Evolutionary conservation across 768 basidiomycete species (phyloP).

Genomic region (Russula brevipes): DNA sequence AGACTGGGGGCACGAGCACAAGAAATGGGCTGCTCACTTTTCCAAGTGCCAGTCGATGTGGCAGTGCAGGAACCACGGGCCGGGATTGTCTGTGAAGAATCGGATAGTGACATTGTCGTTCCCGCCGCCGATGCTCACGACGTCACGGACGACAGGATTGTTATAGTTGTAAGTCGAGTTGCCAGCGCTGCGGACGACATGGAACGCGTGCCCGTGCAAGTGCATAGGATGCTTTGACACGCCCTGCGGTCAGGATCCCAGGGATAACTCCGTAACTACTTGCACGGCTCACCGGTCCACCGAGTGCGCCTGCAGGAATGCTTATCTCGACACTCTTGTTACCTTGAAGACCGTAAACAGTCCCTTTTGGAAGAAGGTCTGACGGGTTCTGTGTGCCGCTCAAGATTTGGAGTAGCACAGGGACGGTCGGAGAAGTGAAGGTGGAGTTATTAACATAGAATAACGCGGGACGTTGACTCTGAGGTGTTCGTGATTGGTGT

Average conservation of each 20-base stretch:
- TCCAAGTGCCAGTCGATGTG: background rate
- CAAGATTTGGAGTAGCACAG: constrained; percentile 54
- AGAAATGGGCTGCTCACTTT: background rate
- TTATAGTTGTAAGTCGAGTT: background rate
- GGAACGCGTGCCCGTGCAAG: background rate
- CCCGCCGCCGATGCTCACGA: background rate
- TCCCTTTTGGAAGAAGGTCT: constrained; percentile 45
- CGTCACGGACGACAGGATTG: background rate
- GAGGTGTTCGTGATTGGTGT: background rate
- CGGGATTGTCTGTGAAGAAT: background rate
- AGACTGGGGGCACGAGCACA: no score
- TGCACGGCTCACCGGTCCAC: background rate
- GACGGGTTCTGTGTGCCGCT: constrained; percentile 43
- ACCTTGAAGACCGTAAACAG: constrained; percentile 42
- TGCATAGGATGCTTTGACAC: background rate
- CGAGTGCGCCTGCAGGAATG: background rate
- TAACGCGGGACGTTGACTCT: background rate
- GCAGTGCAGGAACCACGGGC: background rate
- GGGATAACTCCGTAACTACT: no score
- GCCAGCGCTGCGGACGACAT: background rate
- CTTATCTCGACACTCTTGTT: constrained; percentile 44
- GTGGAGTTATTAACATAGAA: constrained; percentile 35
- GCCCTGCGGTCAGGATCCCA: no score
- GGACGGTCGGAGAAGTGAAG: constrained; percentile 40
- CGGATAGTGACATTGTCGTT: background rate